These are phyloP conservation scores for Yueomyces sinensis DNA, from an alignment of 805 yeast species.

Conservation along the genomic window DNA sequence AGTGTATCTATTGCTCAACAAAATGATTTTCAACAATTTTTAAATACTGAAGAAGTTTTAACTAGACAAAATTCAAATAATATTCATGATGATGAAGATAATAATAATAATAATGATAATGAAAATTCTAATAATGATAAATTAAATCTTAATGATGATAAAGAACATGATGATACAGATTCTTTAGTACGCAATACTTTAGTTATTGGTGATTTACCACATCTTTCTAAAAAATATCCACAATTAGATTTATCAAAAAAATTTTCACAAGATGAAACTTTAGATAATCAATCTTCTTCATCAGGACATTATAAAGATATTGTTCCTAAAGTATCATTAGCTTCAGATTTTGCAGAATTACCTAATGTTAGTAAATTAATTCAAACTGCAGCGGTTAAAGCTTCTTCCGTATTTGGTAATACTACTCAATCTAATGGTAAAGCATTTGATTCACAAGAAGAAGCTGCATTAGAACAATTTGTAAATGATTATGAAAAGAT, in stretches of 20 bases:
- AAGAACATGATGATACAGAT: conserved; percentile 5
- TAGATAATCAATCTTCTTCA: conserved; percentile 4
- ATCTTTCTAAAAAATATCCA: conserved; percentile 5
- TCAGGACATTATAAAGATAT: conserved; percentile 12
- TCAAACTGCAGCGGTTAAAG: conserved; percentile 31
- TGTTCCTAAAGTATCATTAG: conserved; percentile 14
- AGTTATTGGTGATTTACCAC: neutral
- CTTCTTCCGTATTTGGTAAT: conserved; percentile 23
- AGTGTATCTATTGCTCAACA: conserved; percentile 48
- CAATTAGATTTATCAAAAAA: conserved; percentile 1
- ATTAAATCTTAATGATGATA: conserved; percentile 2
- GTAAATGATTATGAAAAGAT: conserved; percentile 55
- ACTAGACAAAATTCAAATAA: conserved; percentile 1
- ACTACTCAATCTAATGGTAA: conserved; percentile 23
- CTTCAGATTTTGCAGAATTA: conserved; percentile 6
- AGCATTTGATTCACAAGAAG: conserved; percentile 32
- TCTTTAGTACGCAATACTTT: conserved; percentile 1
- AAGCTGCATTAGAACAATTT: conserved; percentile 61
- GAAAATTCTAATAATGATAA: conserved; percentile 3
- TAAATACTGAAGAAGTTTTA: conserved; percentile 17
- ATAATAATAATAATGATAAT: conserved; percentile 4
- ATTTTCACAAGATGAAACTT: neutral
- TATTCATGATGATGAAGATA: conserved; percentile 1
- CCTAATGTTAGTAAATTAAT: conserved; percentile 29
- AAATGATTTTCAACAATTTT: conserved; percentile 25